Conservation (phyloP, 345 rosid species). For the Syzygium grande region DNA sequence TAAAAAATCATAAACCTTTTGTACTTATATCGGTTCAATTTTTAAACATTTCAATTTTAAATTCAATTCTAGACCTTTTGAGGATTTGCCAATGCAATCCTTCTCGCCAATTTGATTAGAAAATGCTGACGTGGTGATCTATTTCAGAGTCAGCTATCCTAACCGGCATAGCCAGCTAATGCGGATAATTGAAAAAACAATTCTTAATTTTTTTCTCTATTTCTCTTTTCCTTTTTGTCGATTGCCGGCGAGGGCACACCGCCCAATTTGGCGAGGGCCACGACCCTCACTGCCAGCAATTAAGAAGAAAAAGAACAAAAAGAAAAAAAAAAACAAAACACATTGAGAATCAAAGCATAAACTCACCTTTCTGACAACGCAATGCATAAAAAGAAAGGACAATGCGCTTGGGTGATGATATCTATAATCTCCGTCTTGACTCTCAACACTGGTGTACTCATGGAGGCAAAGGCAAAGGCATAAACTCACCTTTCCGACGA, state of each 20-base stretch:
- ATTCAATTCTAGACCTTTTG: background rate
- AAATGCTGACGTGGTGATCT: rapidly evolving
- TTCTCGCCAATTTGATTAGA: rapidly evolving
- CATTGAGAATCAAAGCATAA: background rate
- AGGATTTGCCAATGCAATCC: background rate
- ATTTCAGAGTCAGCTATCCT: background rate
- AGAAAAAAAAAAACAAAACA: no score
- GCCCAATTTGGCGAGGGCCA: no score
- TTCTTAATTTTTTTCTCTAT: background rate
- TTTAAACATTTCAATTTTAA: background rate
- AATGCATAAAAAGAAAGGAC: background rate
- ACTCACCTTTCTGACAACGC: background rate
- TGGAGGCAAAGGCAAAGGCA: background rate
- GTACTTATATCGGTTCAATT: background rate
- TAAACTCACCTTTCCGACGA: background rate
- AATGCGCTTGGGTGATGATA: background rate
- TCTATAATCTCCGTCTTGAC: background rate
- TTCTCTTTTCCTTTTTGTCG: background rate
- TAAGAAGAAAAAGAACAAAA: background rate
- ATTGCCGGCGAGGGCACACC: background rate
- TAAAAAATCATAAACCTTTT: background rate
- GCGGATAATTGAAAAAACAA: rapidly evolving
- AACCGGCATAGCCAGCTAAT: rapidly evolving
- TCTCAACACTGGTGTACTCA: background rate
- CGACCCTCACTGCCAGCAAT: background rate